Base-by-base conservation (phyloP, 495 filamentous ascomycete genomes). In the Daldinia caldariorum region DNA sequence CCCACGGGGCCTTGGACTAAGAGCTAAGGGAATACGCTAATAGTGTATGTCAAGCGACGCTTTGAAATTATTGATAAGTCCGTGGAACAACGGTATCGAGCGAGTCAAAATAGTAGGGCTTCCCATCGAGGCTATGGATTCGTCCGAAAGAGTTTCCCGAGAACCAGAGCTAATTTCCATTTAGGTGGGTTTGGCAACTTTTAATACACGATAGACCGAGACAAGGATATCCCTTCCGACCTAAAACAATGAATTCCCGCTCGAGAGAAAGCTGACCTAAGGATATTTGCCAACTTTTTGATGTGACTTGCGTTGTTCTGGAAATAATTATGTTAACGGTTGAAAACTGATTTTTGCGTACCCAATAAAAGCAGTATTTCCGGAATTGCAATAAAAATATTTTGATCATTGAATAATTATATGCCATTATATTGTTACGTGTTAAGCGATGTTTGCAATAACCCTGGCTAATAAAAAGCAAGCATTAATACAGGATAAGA, bases 1-100 rank as follows among this genome's bases (percentile, higher is more conserved):
- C 63, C 63, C 63, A 66, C 63, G 63, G 59, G 63, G 69, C 63
- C 69, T 59, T 59, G 39, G 16, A 18, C 54, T 63, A 71, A 34
- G 6, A 63, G 55, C 54, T 51, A 67, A 71, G 38, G 54, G 59
- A 38, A 54, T 56, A 20, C 63, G 16, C 69, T 71, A 71, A 26
- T 26, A 26, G 26, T 26, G 55, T 10, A 58, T 59, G 63, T 63
- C 69, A 71, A 67, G 69, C 63, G 58, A n/a, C 47, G 29, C 54
- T 20, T 55, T 56, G 20, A 54, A 39, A 55, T 38, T 29, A 20
- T 31, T 66, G 26, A 55, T 22, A 63, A 32, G 47, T 58, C 14
- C 38, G 39, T 50, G n/a, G 22, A 43, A 59, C 26, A 20, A 37
- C 60, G 20, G 37, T 20, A 16, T 38, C 61, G 16, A 34, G 49